Percentiles rank a stretch among this genome's conserved stretches.
phyloP scores from a whole-genome alignment of 2,329 filamentous ascomycete genomes.

The Tolypocladium ovalisporum region DNA sequence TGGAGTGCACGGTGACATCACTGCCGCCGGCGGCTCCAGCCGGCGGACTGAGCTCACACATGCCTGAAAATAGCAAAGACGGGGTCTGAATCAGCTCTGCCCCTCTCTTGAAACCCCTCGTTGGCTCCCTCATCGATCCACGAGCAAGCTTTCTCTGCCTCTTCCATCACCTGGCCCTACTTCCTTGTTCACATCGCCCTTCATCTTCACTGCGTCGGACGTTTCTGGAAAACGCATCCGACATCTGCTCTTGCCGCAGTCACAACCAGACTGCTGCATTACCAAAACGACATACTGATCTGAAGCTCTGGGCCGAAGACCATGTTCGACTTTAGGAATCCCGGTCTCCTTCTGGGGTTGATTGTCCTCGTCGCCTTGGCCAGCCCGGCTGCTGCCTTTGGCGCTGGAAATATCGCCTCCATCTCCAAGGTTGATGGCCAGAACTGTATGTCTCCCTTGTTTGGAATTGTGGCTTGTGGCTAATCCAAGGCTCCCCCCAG shows the following conservation, averaged over 20 bases:
- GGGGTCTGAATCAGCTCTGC: background rate
- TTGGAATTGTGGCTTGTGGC: background rate
- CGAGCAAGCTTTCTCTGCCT: background rate
- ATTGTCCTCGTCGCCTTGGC: constrained; percentile 56
- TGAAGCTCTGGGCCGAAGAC: constrained; percentile 1
- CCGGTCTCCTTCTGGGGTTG: constrained; percentile 42
- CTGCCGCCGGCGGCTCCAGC: background rate
- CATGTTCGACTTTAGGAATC: constrained; percentile 39
- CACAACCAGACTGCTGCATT: background rate
- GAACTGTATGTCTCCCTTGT: constrained; percentile 49
- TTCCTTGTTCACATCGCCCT: background rate
- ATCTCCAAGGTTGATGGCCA: constrained; percentile 72
- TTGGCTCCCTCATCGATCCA: background rate
- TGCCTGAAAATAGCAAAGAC: background rate
- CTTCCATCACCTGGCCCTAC: no score
- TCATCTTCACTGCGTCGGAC: background rate
- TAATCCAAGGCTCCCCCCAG: constrained; percentile 19
- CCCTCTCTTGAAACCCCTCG: background rate
- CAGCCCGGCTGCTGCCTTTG: constrained; percentile 64
- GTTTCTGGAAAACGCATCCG: background rate
- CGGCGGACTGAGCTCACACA: background rate
- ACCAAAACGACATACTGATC: background rate
- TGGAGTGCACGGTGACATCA: background rate
- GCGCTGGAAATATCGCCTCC: constrained; percentile 79
- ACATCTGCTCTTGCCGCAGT: background rate